Base-by-base conservation (phyloP, 495 filamentous ascomycete species). In the Xylaria castorea region DNA sequence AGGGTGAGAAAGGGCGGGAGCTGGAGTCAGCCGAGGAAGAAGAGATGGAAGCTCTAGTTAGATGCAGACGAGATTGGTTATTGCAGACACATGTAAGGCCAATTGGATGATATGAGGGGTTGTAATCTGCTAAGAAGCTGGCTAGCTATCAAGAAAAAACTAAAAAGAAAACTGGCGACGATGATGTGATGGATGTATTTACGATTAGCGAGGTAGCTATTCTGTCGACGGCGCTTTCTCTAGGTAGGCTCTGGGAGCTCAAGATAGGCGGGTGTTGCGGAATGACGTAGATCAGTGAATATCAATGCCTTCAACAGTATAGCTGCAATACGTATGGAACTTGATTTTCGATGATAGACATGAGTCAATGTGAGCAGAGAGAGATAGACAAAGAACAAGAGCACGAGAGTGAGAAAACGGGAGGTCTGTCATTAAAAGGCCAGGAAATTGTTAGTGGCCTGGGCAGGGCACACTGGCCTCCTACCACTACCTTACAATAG, bases 291-390 rank as follows among this genome's bases (percentile, higher is more conserved):
- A 8, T 22, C 27, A 12, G 55, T 4, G 67, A 61, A 46, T 70
- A 70, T 70, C 67, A 61, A 70, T 70, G 55, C 67, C 66, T 27
- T 27, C 67, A 32, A 48, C 27, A 62, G 67, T 48, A 61, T 32
- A 60, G 57, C 27, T 48, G 27, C 34, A 40, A 27, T 3, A 8
- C 50, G 48, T 38, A 30, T 44, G 4, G 4, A 18, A 1, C 48
- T n/a, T 36, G 64, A 66, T 34, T 22, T 20, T 50, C 36, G n/a
- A 38, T 5, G 20, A 32, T 9, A 34, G 22, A 40, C 64, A 40
- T 18, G 5, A 32, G 20, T 30, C 25, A 48, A 65, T 38, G 60
- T 22, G 42, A 30, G 42, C 30, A 30, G 48, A 66, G 27, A 34
- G 25, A 16, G 63, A 38, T 5, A 34, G 30, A 64, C 3, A 14